Conservation (phyloP, 208 protist genomes). For the Leishmania mexicana region DNA sequence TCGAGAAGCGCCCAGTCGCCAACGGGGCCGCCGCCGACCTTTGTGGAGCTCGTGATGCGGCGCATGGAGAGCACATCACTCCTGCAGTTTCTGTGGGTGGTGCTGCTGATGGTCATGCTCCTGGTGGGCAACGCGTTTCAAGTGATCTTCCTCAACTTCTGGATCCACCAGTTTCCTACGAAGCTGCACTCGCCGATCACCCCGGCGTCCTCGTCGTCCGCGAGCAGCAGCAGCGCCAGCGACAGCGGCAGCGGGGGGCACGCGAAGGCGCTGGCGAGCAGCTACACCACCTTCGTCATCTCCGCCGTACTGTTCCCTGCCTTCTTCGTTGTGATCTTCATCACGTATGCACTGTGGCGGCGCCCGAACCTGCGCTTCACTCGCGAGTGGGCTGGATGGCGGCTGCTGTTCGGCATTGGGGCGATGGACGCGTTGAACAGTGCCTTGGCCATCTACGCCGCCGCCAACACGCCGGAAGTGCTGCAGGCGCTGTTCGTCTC, state of each 20-base stretch:
- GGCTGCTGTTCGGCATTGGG: slow-evolving; percentile 45
- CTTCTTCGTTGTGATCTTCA: slow-evolving; percentile 66
- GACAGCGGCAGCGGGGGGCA: slow-evolving; percentile 5
- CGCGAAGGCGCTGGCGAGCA: slow-evolving; percentile 45
- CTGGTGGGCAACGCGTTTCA: slow-evolving; percentile 74
- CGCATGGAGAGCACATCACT: slow-evolving; percentile 26
- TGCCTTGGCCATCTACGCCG: slow-evolving; percentile 58
- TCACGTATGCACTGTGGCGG: slow-evolving; percentile 48
- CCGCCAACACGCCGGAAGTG: slow-evolving; percentile 59
- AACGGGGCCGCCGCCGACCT: not conserved
- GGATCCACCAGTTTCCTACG: slow-evolving; percentile 64
- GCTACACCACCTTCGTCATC: slow-evolving; percentile 81
- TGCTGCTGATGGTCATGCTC: slow-evolving; percentile 56
- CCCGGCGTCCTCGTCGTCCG: slow-evolving; percentile 40
- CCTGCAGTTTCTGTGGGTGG: slow-evolving; percentile 40
- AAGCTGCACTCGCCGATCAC: slow-evolving; percentile 32
- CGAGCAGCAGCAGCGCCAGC: not conserved
- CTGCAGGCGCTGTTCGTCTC: slow-evolving; percentile 64
- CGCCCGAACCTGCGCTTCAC: slow-evolving; percentile 57
- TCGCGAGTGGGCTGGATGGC: slow-evolving; percentile 27
- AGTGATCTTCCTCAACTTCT: slow-evolving; percentile 86
- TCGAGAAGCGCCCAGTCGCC: not conserved
- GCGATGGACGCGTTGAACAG: slow-evolving; percentile 54
- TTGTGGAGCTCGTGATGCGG: slow-evolving; percentile 15
- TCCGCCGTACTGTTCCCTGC: slow-evolving; percentile 58